Evolutionary conservation across 2,329 filamentous ascomycete genomes (phyloP).

Genomic region (Cyphellophora attinorum): DNA sequence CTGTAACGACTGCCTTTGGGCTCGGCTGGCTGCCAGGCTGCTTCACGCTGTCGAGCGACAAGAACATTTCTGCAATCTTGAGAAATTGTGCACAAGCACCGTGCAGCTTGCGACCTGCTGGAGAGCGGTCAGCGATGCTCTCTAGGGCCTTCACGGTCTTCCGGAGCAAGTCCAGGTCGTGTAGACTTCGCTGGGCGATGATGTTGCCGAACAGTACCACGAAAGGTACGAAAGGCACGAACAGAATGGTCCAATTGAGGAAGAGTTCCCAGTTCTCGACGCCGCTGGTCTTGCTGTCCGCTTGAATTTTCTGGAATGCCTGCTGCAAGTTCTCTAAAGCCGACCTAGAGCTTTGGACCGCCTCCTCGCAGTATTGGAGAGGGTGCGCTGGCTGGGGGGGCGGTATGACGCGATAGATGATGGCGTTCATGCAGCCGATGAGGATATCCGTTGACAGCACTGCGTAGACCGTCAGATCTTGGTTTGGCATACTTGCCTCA

Average conservation of each 20-base stretch:
- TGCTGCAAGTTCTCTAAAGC: slow-evolving; percentile 25
- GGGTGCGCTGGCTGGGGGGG: slow-evolving; percentile 25
- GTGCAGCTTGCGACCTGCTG: slow-evolving; percentile 9
- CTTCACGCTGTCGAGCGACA: slow-evolving; percentile 1
- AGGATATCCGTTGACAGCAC: slow-evolving; percentile 36
- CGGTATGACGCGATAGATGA: slow-evolving; percentile 46
- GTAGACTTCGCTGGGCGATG: slow-evolving; percentile 8
- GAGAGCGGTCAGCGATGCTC: slow-evolving; percentile 4
- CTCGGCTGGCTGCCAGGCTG: neutral
- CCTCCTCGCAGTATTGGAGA: slow-evolving; percentile 39
- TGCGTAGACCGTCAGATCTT: too few relatives aligned
- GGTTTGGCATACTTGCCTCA: too few relatives aligned
- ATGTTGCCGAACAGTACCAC: slow-evolving; percentile 42
- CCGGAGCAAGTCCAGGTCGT: slow-evolving; percentile 13
- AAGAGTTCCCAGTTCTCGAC: slow-evolving; percentile 7
- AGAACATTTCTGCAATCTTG: slow-evolving; percentile 9
- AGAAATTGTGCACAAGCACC: slow-evolving; percentile 9
- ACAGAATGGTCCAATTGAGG: slow-evolving; percentile 39
- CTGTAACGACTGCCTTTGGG: neutral
- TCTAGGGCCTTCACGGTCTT: slow-evolving; percentile 18
- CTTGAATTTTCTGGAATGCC: slow-evolving; percentile 7
- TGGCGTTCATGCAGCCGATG: slow-evolving; percentile 39
- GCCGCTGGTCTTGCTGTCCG: slow-evolving; percentile 11
- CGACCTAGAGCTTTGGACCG: slow-evolving; percentile 40
- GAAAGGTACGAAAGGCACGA: slow-evolving; percentile 51